Evolutionary conservation across 1,284 basidiomycete genomes (phyloP), one percentile per base, ranked within the genome.

Genomic region (Porphyrellus sp.): DNA sequence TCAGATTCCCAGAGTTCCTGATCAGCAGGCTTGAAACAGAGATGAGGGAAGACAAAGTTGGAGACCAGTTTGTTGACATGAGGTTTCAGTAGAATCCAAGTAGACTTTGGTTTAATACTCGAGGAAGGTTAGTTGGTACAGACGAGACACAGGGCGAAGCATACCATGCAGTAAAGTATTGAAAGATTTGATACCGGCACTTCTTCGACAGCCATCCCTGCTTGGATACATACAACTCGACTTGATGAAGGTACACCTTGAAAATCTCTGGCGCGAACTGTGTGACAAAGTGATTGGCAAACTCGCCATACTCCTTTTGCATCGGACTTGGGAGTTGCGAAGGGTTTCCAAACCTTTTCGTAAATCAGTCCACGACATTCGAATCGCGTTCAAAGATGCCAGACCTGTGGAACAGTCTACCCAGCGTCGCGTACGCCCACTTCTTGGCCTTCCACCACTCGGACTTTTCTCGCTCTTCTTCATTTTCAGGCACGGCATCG

Each of bases 381-480:
- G 40, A 41, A 23, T 46, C 4, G 13, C 13, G 28, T 16, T 31
- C 34, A 18, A 40, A 7, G 16, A n/a, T n/a, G 53, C 5, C 71
- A 4, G 50, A 85, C 81, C 86, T 76, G 62, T 87, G 86, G 76
- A 91, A 91, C 21, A 91, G 72, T 25, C 85, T 74, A 18, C 86
- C 86, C 9, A 93, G 74, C 38, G 82, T 82, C 30, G 78, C 81
- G 65, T 86, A 92, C 1, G 91, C 87, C 91, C 91, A 93, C 65
- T 94, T 94, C 72, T 93, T 94, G 6, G 86, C 81, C 63, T 86
- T 88, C 85, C 89, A 91, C 91, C 91, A 94, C 59, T 90, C 86
- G 51, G 76, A 82, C 46, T 76, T 75, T 69, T 93, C 89, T 35
- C 86, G 75, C 28, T 89, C 86, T 5, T 91, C 87, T 55, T 82